Conservation (phyloP, 441 rosid genomes). For the Adansonia gregorii region DNA sequence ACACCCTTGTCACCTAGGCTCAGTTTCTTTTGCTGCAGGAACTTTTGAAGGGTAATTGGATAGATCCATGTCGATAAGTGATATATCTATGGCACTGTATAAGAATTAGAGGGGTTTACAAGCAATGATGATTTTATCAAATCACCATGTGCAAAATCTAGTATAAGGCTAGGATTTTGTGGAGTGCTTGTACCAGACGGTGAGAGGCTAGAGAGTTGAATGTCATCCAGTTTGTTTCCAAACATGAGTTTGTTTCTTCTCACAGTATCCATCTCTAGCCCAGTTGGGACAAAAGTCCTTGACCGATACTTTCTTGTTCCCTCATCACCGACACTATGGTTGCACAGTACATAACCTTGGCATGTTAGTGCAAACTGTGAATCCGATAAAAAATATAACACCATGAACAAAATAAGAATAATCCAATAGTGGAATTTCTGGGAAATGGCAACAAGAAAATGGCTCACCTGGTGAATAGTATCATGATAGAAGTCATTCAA, state of each 20-base stretch:
- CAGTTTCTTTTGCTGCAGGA: slow-evolving; percentile 71
- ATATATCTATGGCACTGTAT: slow-evolving; percentile 69
- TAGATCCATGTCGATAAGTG: slow-evolving; percentile 84
- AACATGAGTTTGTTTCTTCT: slow-evolving; percentile 73
- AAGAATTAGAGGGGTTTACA: slow-evolving; percentile 61
- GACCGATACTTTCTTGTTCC: slow-evolving; percentile 85
- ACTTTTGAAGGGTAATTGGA: slow-evolving; percentile 71
- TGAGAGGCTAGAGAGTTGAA: slow-evolving; percentile 65
- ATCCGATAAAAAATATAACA: slow-evolving; percentile 26
- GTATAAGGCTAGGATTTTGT: slow-evolving; percentile 35
- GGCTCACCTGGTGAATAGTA: slow-evolving; percentile 88
- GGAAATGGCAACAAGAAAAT: slow-evolving; percentile 10
- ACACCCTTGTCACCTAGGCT: slow-evolving; percentile 47
- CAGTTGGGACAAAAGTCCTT: slow-evolving; percentile 96
- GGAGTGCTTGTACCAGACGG: slow-evolving; percentile 71
- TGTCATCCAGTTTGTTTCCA: slow-evolving; percentile 79
- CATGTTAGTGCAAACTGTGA: slow-evolving; percentile 95
- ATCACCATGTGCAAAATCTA: slow-evolving; percentile 49
- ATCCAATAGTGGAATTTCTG: neutral
- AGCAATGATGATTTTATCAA: slow-evolving; percentile 70
- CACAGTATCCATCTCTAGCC: slow-evolving; percentile 93
- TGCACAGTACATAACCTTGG: slow-evolving; percentile 93
- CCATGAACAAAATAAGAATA: slow-evolving; percentile 16
- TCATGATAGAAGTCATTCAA: slow-evolving; percentile 96
- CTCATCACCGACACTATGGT: slow-evolving; percentile 84